Evolutionary conservation across 2,329 filamentous ascomycete species (phyloP), one percentile per base, ranked within the genome.

Genomic region (Chaetomiaceae sp.): DNA sequence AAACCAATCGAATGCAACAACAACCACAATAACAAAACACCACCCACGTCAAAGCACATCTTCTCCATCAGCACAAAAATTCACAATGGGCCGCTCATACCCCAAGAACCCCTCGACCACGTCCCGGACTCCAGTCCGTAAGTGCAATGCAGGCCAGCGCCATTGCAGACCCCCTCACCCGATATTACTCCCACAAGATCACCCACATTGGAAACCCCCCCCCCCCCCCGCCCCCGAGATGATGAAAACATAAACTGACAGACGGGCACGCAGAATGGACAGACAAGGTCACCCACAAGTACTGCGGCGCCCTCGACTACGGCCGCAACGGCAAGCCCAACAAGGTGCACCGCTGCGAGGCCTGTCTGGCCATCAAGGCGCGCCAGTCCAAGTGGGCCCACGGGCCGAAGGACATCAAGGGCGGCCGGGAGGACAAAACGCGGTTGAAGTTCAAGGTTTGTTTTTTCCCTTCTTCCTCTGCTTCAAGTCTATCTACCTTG

Each of bases 331-430:
- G 56, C 37, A 55, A 56, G 38, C 53, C 59, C 12, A 61, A 61
- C 53, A 61, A 61, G 48, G 58, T 54, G 2, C 59, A 61, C 37
- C 51, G 55, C 21, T 61, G 59, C 51, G 48, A 55, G n/a, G 52
- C 43, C 9, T 61, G 59, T 20, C 34, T 56, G 23, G 41, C 30
- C 8, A 30, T 61, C 51, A 61, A 61, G 54, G 53, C 55, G 19
- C 42, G 38, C 19, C 38, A 23, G n/a, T 49, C 42, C 13, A 57
- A 50, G 54, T 48, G 46, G 19, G 33, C 27, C 16, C 40, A 40
- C 35, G 35, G 44, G 9, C 20, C 44, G 3, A 27, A 48, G 17
- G 52, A 56, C n/a, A 53, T 48, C 12, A 35, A 47, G 13, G 41
- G 54, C 10, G 21, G 54, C n/a, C 48, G 53, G 20, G 54, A 59